These are phyloP conservation scores for Cryptococcus sp. DNA, from an alignment of 1,284 basidiomycete genomes.

Conservation along the genomic window DNA sequence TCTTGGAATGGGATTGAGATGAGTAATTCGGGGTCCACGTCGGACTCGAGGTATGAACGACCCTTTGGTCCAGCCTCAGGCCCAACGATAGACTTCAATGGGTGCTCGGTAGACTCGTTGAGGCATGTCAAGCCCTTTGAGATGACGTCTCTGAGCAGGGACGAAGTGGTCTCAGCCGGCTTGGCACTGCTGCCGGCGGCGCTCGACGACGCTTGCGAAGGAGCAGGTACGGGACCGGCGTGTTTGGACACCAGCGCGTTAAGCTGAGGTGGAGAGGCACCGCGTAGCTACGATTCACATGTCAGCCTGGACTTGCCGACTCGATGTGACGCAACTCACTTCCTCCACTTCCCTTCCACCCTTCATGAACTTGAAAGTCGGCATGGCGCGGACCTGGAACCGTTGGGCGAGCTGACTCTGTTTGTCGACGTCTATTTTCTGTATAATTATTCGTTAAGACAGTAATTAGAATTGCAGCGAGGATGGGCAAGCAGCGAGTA, in stretches of 20 bases:
- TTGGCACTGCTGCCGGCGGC: slow-evolving; percentile 9
- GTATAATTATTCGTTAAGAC: not conserved
- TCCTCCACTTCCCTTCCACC: slow-evolving; percentile 49
- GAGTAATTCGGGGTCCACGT: slow-evolving; percentile 73
- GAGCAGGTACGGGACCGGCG: slow-evolving; percentile 42
- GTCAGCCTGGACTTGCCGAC: not conserved
- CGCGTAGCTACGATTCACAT: slow-evolving; percentile 34
- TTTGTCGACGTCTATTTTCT: slow-evolving; percentile 56
- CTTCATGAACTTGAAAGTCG: slow-evolving; percentile 57
- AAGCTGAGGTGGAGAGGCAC: slow-evolving; percentile 49
- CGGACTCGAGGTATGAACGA: slow-evolving; percentile 69
- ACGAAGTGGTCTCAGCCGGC: slow-evolving; percentile 28
- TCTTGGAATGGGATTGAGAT: slow-evolving; percentile 75
- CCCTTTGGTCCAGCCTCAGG: slow-evolving; percentile 55
- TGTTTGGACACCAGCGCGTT: slow-evolving; percentile 40
- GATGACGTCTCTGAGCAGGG: slow-evolving; percentile 43
- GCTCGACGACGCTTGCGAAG: slow-evolving; percentile 9
- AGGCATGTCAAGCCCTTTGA: slow-evolving; percentile 63
- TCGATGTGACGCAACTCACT: slow-evolving; percentile 26
- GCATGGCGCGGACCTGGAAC: slow-evolving; percentile 55
- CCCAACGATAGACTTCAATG: slow-evolving; percentile 63
- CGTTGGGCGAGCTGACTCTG: slow-evolving; percentile 49
- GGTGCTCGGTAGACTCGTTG: slow-evolving; percentile 67
- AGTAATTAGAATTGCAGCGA: not conserved
- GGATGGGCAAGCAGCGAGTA: not conserved